A percentile compares a stretch with the other conserved stretches of the same genome.
Conservation (phyloP, 2,329 filamentous ascomycete species). For the Aspergillus brasiliensis region DNA sequence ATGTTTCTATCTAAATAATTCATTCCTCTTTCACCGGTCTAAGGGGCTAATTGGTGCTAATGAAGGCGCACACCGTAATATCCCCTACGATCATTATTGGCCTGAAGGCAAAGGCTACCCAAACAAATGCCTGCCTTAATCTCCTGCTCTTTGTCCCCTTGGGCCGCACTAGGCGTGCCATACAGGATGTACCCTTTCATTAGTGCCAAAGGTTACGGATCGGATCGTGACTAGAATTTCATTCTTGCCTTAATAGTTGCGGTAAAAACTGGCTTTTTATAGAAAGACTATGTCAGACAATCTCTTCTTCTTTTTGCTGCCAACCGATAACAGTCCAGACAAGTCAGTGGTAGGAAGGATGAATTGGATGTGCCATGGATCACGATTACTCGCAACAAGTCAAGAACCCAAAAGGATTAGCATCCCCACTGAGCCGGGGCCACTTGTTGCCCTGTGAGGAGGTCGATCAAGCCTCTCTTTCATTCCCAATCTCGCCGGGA, state of each 20-base stretch:
- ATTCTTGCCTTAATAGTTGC: no score
- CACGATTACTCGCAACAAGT: not conserved
- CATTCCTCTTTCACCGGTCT: no score
- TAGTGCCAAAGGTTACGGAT: not conserved
- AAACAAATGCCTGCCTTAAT: not conserved
- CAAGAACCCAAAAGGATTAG: constrained; percentile 2
- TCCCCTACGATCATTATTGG: not conserved
- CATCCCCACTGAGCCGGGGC: constrained; percentile 8
- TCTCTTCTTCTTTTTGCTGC: no score
- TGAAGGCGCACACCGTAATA: not conserved
- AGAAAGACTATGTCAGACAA: not conserved
- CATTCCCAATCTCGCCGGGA: not conserved
- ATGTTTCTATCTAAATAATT: no score
- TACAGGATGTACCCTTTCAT: not conserved
- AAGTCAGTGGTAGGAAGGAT: not conserved
- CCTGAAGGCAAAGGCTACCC: not conserved
- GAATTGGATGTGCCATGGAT: not conserved
- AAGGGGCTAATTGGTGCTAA: not conserved
- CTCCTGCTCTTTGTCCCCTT: not conserved
- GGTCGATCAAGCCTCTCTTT: not conserved
- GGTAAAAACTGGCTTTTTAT: not conserved
- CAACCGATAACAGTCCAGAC: not conserved
- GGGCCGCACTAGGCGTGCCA: not conserved
- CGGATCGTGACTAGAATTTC: no score
- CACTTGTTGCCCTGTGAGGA: not conserved